Conservation (phyloP, 768 basidiomycete species). For the Crucibulum laeve region DNA sequence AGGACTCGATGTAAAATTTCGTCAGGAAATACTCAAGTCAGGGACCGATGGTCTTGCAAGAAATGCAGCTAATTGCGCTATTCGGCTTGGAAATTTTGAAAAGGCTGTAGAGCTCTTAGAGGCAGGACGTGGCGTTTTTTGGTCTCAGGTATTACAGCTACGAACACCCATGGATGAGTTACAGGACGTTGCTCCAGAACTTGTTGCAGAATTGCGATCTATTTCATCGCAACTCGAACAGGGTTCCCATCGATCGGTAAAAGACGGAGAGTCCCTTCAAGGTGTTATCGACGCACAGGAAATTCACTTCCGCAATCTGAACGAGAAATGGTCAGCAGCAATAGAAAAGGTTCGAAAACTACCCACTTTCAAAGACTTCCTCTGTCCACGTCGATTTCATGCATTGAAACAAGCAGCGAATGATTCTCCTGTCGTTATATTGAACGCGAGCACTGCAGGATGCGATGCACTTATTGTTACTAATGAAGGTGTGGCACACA, state of each 20-base stretch:
- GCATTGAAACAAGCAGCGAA: not conserved
- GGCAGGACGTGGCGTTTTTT: conserved; percentile 9
- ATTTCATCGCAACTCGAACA: conserved; percentile 5
- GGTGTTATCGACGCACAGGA: no score
- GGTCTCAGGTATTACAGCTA: conserved; percentile 9
- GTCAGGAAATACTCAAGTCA: conserved; percentile 4
- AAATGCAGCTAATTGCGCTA: conserved; percentile 8
- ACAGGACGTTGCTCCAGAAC: conserved; percentile 5
- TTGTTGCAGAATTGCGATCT: conserved; percentile 1
- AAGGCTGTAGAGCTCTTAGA: conserved; percentile 10
- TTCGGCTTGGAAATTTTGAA: conserved; percentile 1
- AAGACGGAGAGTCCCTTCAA: not conserved
- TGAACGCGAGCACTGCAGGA: not conserved
- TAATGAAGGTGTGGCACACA: no score
- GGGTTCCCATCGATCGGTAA: conserved; percentile 5
- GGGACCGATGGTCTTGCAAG: conserved; percentile 8
- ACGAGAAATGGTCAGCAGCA: not conserved
- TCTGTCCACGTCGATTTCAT: not conserved
- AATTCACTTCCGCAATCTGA: no score
- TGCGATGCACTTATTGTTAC: no score
- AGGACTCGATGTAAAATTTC: conserved; percentile 5
- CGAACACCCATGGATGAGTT: conserved; percentile 9
- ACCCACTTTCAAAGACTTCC: not conserved
- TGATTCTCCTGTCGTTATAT: not conserved
- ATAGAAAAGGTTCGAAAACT: not conserved